These are phyloP conservation scores for Tieghemostelium lacteum DNA, from an alignment of 78 protist species.

Conservation along the genomic window DNA sequence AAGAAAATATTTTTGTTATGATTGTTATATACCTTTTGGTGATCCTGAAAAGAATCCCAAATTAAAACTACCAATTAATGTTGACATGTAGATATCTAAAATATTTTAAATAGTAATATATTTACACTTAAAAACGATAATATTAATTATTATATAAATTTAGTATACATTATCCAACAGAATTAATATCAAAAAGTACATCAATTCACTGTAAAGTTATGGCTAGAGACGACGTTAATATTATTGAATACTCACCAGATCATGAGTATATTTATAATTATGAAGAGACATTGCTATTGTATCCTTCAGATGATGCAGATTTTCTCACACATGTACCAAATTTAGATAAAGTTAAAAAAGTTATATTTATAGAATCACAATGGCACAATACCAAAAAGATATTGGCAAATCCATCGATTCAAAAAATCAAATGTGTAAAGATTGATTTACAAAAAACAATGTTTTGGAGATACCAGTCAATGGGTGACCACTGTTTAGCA, in stretches of 20 bases:
- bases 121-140: neutral
- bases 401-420: conserved; percentile 10
- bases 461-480: conserved; percentile 82
- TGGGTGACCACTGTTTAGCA: conserved; percentile 54
- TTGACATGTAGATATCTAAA: conserved; percentile 50
- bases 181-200: conserved; percentile 75
- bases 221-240: conserved; percentile 47
- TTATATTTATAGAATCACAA: conserved; percentile 74
- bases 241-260: conserved; percentile 72
- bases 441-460: conserved; percentile 65
- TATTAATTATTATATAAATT: neutral
- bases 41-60: conserved; percentile 28
- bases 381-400: conserved; percentile 79
- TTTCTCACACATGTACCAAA: conserved; percentile 59
- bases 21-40: conserved; percentile 78
- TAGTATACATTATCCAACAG: conserved; percentile 82
- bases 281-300: conserved; percentile 63
- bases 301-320: conserved; percentile 46
- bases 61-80: conserved; percentile 52
- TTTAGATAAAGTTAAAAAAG: conserved; percentile 32
- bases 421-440: conserved; percentile 46
- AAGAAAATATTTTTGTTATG: conserved; percentile 82
- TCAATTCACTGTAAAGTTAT: conserved; percentile 78
- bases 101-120: neutral
- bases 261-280: conserved; percentile 55